phyloP scores from a whole-genome alignment of 352 stramenopile species.

The Phytophthora boehmeriae region DNA sequence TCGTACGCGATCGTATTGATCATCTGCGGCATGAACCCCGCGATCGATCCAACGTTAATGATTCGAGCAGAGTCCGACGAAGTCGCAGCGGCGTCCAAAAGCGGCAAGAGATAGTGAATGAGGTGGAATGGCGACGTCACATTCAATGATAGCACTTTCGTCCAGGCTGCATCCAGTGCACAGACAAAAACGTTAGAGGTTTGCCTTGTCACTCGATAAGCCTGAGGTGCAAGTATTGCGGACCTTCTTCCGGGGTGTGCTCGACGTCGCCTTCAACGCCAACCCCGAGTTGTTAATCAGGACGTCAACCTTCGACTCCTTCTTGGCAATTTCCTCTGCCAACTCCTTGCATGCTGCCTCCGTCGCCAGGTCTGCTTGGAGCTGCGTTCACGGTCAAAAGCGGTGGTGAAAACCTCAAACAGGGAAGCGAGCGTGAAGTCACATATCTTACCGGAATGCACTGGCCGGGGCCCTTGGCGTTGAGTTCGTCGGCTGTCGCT shows the following conservation, averaged over 20 bases:
- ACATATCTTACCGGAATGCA: conserved; percentile 55
- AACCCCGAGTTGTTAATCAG: conserved; percentile 93
- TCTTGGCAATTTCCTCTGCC: conserved; percentile 73
- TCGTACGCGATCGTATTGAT: conserved; percentile 95
- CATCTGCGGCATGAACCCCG: conserved; percentile 83
- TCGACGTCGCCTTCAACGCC: conserved; percentile 1
- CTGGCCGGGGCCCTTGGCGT: conserved; percentile 53
- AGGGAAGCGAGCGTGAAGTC: too few species aligned
- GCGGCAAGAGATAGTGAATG: conserved; percentile 87
- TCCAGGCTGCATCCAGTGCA: conserved; percentile 86
- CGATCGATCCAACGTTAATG: conserved; percentile 81
- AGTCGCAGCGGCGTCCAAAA: conserved; percentile 77
- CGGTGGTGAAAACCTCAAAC: neutral
- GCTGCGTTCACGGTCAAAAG: neutral
- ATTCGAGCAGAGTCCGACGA: conserved; percentile 56
- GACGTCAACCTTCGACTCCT: conserved; percentile 80
- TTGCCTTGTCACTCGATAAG: neutral
- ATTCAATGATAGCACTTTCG: conserved; percentile 94
- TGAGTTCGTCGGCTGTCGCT: conserved; percentile 74
- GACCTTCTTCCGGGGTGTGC: neutral
- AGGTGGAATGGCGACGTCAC: conserved; percentile 96
- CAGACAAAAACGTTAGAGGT: conserved; percentile 2
- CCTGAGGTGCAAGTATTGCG: neutral
- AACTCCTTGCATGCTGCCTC: conserved; percentile 26
- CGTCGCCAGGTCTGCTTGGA: conserved; percentile 22